Percentiles rank a stretch among this genome's conserved stretches.
Evolutionary conservation across 2,329 filamentous ascomycete species (phyloP).

Genomic region (Byssoonygena ceratinophila): DNA sequence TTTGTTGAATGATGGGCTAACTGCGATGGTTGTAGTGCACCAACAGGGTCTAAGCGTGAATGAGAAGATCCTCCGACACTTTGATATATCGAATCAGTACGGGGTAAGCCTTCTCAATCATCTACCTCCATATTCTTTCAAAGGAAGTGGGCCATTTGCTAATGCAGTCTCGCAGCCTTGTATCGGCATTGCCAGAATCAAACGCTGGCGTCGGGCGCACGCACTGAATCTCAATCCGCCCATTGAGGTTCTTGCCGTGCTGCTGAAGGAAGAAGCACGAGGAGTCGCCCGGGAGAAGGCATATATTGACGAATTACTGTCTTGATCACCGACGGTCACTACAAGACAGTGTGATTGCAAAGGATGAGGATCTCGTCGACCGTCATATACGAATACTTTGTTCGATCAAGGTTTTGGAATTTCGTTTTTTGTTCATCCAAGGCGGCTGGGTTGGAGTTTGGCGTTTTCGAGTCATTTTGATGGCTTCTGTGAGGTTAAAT

Average conservation of each 20-base stretch:
- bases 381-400: too few species aligned
- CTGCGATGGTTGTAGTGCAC: constrained; percentile 47
- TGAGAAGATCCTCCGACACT: constrained; percentile 84
- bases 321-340: constrained; percentile 1
- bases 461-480: background rate
- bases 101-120: constrained; percentile 53
- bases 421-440: background rate
- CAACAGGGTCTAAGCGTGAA: constrained; percentile 59
- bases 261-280: constrained; percentile 59
- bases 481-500: too few species aligned
- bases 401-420: background rate
- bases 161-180: constrained; percentile 54
- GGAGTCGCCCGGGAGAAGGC: constrained; percentile 47
- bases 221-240: constrained; percentile 75
- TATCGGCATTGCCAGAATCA: constrained; percentile 68
- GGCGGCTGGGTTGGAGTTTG: background rate
- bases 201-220: constrained; percentile 80
- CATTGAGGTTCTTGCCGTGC: constrained; percentile 76
- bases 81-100: constrained; percentile 83
- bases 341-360: background rate
- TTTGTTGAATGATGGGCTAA: background rate
- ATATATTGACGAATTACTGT: constrained; percentile 56
- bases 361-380: too few species aligned
- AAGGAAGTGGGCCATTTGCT: background rate
- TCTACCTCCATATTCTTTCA: background rate